phyloP scores from a whole-genome alignment of 345 rosid species.

The Murraya paniculata region DNA sequence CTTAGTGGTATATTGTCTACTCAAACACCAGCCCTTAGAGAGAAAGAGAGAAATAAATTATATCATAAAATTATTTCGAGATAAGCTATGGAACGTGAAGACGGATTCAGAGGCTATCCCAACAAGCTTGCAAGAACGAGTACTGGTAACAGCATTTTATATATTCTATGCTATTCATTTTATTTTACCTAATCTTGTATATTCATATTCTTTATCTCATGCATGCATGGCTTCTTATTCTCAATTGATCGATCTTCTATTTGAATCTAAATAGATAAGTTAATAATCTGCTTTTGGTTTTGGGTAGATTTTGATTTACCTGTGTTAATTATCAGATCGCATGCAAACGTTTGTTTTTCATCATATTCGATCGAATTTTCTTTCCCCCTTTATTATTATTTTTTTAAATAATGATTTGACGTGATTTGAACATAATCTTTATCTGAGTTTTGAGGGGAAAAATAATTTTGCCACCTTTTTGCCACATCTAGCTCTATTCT shows the following conservation, averaged over 20 bases:
- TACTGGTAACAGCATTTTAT: not conserved
- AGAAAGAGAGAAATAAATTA: not conserved
- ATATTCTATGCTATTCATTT: no score
- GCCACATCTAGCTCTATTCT: not conserved
- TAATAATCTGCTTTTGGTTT: no score
- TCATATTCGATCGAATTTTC: not conserved
- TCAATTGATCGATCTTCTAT: not conserved
- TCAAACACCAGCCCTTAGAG: not conserved
- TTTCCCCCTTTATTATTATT: no score
- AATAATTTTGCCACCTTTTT: not conserved
- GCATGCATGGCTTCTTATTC: not conserved
- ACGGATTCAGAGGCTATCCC: slow-evolving; percentile 4
- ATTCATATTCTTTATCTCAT: not conserved
- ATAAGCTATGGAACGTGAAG: slow-evolving; percentile 6
- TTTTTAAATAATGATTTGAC: no score
- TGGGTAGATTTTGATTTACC: not conserved
- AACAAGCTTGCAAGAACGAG: slow-evolving; percentile 4
- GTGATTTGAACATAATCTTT: no score
- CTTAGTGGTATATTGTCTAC: not conserved
- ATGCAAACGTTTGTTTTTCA: not conserved
- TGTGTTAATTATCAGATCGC: not conserved
- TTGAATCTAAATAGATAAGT: no score
- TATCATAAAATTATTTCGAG: not conserved
- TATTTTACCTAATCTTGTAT: not conserved
- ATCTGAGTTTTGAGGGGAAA: no score